Evolutionary conservation across 306 rosid genomes (phyloP).

Genomic region (Prunus davidiana): DNA sequence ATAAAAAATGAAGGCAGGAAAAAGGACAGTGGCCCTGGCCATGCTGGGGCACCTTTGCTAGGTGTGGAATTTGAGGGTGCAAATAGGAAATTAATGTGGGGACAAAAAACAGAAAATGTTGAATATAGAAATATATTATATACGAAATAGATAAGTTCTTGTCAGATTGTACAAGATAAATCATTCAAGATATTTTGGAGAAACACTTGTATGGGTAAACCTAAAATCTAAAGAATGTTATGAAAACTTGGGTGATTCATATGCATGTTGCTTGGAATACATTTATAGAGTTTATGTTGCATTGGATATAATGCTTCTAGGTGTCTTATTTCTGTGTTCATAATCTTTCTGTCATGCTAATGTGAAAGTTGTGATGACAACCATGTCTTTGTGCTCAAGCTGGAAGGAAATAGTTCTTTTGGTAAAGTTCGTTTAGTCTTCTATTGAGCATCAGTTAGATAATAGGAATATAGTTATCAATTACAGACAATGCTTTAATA

Average conservation of each 20-base stretch:
- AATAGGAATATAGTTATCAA: not conserved
- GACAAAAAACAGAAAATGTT: not conserved
- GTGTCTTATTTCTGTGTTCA: not conserved
- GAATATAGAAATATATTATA: not conserved
- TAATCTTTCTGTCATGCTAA: not conserved
- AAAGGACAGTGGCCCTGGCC: not conserved
- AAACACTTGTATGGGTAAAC: not conserved
- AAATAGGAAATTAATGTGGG: not conserved
- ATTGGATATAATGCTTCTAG: not conserved
- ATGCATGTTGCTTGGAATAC: not conserved
- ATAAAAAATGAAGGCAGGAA: not conserved
- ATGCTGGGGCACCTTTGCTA: not conserved
- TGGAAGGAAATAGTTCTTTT: not conserved
- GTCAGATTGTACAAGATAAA: not conserved
- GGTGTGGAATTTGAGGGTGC: not conserved
- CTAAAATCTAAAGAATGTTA: not conserved
- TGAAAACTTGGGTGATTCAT: not conserved
- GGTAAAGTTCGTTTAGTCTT: not conserved
- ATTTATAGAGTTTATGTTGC: not conserved
- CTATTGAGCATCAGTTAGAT: not conserved
- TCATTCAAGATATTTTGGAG: not conserved
- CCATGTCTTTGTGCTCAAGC: not conserved
- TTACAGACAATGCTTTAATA: not conserved
- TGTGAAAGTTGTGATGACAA: not conserved
- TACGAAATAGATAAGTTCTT: not conserved